Base-by-base conservation (phyloP, 768 basidiomycete species). In the Tylopilus rubrobrunneus region DNA sequence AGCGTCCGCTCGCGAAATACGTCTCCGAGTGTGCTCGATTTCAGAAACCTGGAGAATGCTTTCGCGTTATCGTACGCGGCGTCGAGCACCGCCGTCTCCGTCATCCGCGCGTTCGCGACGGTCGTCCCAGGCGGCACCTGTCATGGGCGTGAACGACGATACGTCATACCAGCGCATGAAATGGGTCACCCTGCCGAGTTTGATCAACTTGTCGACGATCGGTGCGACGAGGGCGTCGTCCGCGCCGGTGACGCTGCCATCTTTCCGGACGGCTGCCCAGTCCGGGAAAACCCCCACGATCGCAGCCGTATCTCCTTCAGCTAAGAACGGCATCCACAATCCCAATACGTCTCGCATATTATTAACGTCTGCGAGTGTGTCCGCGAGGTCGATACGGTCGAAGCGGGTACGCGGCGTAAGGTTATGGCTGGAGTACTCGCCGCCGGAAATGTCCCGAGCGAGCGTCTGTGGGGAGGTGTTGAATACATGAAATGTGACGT, bases 371-470 rank as follows among this genome's bases (percentile, higher is more conserved):
- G 77, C 73, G 12, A 73, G 23, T 7, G 72, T 66, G 50, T 76
- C 74, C 1, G 72, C 76, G 7, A 77, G 70, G 33, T 76, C 68
- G 44, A 81, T 70, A 3, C 79, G 72, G 59, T 80, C 73, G 51
- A 79, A 80, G 21, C 59, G 57, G 8, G 60, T 54, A 3, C 66
- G 58, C 1, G 65, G 44, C 5, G 69, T 63, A 11, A 74, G 48
- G 23, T 67, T 65, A 11, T 56, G 59, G n/a, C 23, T 33, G 5
- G 61, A 41, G 23, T 67, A 59, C 1, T 42, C 11, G 28, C 66
- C 65, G 0, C 55, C 34, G 2, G 41, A 46, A 28, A 81, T 72
- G 0, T 73, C 72, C 53, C 63, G 72, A 4, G 76, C 71, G 44
- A 82, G 72, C 9, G 69, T 57, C 21, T 67, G 61, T 3, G 77